phyloP scores from a whole-genome alignment of 306 rosid species.

The Dalbergia cochinchinensis region DNA sequence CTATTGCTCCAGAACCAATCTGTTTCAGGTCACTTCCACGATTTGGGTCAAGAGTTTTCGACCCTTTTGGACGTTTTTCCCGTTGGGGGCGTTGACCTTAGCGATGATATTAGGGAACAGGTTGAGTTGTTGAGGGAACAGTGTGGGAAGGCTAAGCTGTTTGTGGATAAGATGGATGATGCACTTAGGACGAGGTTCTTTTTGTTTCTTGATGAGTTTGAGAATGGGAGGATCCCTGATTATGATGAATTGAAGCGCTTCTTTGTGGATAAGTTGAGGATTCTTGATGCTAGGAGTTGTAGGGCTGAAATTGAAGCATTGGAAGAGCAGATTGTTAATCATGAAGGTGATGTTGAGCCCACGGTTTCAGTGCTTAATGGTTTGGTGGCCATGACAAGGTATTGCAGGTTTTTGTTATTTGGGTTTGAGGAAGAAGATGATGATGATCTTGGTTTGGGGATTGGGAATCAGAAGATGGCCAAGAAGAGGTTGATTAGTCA shows the following conservation, averaged over 20 bases:
- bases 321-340: constrained; percentile 91
- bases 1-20: constrained; percentile 83
- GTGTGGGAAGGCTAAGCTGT: constrained; percentile 57
- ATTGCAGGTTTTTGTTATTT: constrained; percentile 74
- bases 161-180: constrained; percentile 66
- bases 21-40: constrained; percentile 84
- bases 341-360: constrained; percentile 83
- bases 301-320: constrained; percentile 72
- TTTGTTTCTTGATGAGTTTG: constrained; percentile 64
- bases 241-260: constrained; percentile 55
- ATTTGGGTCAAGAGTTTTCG: constrained; percentile 76
- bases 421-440: constrained; percentile 87
- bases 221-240: constrained; percentile 61
- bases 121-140: constrained; percentile 71
- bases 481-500: constrained; percentile 66
- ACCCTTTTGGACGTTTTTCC: constrained; percentile 90
- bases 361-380: constrained; percentile 74
- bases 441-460: constrained; percentile 58
- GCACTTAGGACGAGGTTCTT: constrained; percentile 55
- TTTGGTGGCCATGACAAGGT: constrained; percentile 74
- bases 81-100: constrained; percentile 57
- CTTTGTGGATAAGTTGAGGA: constrained; percentile 61
- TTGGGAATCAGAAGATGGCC: constrained; percentile 55
- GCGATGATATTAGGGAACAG: constrained; percentile 75
- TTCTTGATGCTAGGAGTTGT: constrained; percentile 64